Conservation (phyloP, 192 early-diverging fungal species). For the Entomortierella parvispora region DNA sequence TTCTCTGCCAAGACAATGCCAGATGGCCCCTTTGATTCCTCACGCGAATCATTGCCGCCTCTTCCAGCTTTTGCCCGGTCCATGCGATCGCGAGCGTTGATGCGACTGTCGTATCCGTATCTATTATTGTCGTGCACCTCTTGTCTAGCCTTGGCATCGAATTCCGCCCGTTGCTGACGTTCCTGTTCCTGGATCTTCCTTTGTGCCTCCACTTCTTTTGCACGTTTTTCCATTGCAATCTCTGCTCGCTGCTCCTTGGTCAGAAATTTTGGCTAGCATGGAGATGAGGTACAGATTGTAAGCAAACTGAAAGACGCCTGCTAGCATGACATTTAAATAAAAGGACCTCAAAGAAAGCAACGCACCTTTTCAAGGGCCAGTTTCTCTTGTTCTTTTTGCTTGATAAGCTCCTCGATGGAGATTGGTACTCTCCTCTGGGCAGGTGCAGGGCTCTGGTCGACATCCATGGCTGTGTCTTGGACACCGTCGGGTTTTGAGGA, state of each 20-base stretch:
- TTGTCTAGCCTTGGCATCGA: slow-evolving; percentile 62
- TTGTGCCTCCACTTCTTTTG: slow-evolving; percentile 82
- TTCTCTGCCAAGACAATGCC: slow-evolving; percentile 38
- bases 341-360: no score
- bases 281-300: background rate
- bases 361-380: slow-evolving; percentile 67
- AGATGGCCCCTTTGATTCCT: slow-evolving; percentile 10
- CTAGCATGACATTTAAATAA: no score
- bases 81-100: slow-evolving; percentile 16
- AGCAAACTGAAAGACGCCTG: no score
- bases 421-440: slow-evolving; percentile 65
- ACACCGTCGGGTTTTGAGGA: slow-evolving; percentile 4
- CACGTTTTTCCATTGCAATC: slow-evolving; percentile 83
- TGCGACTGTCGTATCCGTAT: slow-evolving; percentile 45
- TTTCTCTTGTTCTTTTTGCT: slow-evolving; percentile 74
- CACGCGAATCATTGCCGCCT: slow-evolving; percentile 12
- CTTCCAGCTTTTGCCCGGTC: slow-evolving; percentile 9
- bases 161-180: slow-evolving; percentile 62
- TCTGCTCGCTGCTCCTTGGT: slow-evolving; percentile 92
- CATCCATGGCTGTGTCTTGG: slow-evolving; percentile 21
- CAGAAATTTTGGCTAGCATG: slow-evolving; percentile 77
- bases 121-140: slow-evolving; percentile 54
- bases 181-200: slow-evolving; percentile 72
- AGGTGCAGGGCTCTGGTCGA: slow-evolving; percentile 8
- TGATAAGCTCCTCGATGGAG: slow-evolving; percentile 81